A percentile compares a stretch with the other conserved stretches of the same genome.
These are phyloP conservation scores for Rhododendron williamsianum DNA, from an alignment of 148 eudicot genomes.

Conservation along the genomic window DNA sequence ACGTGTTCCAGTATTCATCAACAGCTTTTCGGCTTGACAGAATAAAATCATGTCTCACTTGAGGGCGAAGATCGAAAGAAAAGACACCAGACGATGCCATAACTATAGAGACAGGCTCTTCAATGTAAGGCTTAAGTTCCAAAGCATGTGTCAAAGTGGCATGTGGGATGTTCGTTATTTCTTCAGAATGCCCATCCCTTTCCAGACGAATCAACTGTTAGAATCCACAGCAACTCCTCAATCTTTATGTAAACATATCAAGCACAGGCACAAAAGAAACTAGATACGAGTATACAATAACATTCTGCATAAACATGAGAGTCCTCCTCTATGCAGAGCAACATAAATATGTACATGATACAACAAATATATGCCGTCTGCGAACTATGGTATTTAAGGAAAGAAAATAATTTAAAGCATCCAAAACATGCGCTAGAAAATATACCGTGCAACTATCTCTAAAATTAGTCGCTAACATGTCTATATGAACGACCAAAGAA, in stretches of 20 bases:
- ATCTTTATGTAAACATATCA: background rate
- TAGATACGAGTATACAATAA: background rate
- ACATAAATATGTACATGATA: background rate
- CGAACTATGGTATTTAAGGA: background rate
- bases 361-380: background rate
- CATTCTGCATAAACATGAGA: background rate
- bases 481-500: background rate
- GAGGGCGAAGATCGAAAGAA: constrained; percentile 77
- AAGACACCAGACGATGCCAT: constrained; percentile 33
- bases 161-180: constrained; percentile 39
- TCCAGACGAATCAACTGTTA: constrained; percentile 72
- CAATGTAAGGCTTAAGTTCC: constrained; percentile 92
- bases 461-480: background rate
- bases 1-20: constrained; percentile 90
- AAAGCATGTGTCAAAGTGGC: constrained; percentile 65
- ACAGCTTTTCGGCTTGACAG: constrained; percentile 73
- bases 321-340: background rate
- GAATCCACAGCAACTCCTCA: constrained; percentile 11
- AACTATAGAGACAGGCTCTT: constrained; percentile 66
- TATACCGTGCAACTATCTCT: background rate
- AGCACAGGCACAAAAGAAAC: background rate
- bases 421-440: background rate
- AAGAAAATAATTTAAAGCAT: background rate
- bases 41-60: constrained; percentile 83
- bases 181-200: constrained; percentile 49